Evolutionary conservation across 768 basidiomycete genomes (phyloP).

Genomic region (Auriculariales sp.): DNA sequence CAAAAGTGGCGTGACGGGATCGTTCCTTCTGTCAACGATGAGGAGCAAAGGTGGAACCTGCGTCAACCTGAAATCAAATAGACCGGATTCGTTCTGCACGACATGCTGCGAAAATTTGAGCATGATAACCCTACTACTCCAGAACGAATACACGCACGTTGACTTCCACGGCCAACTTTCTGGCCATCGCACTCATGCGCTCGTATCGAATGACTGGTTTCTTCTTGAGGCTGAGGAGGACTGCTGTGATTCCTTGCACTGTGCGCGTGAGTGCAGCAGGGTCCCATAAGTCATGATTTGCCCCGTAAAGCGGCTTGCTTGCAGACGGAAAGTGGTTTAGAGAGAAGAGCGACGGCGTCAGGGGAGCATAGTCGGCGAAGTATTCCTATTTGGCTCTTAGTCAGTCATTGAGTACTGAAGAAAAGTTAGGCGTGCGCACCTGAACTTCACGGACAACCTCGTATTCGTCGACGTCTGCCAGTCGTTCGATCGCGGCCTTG

Average conservation of each 20-base stretch:
- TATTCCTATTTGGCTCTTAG: conserved; percentile 55
- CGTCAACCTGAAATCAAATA: conserved; percentile 87
- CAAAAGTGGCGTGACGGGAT: conserved; percentile 89
- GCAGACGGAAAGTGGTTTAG: conserved; percentile 59
- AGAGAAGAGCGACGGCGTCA: conserved; percentile 77
- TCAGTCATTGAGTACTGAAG: conserved; percentile 1
- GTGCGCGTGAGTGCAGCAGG: conserved; percentile 57
- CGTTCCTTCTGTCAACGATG: conserved; percentile 89
- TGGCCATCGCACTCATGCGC: conserved; percentile 83
- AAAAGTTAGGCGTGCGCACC: conserved; percentile 28
- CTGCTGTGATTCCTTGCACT: conserved; percentile 68
- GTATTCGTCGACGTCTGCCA: conserved; percentile 89
- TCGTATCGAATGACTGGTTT: conserved; percentile 91
- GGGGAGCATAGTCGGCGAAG: conserved; percentile 90
- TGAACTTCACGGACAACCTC: conserved; percentile 96
- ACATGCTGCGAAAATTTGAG: conserved; percentile 37
- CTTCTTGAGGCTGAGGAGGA: conserved; percentile 89
- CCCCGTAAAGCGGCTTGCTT: conserved; percentile 53
- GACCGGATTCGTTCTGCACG: conserved; percentile 60
- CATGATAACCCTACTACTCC: too few relatives aligned
- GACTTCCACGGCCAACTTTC: conserved; percentile 74
- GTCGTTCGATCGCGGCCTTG: conserved; percentile 79
- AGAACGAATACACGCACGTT: conserved; percentile 36
- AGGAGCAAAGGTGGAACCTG: conserved; percentile 81
- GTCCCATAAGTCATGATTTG: conserved; percentile 62